Conservation (phyloP, 805 yeast genomes). For the Spathaspora sp. region DNA sequence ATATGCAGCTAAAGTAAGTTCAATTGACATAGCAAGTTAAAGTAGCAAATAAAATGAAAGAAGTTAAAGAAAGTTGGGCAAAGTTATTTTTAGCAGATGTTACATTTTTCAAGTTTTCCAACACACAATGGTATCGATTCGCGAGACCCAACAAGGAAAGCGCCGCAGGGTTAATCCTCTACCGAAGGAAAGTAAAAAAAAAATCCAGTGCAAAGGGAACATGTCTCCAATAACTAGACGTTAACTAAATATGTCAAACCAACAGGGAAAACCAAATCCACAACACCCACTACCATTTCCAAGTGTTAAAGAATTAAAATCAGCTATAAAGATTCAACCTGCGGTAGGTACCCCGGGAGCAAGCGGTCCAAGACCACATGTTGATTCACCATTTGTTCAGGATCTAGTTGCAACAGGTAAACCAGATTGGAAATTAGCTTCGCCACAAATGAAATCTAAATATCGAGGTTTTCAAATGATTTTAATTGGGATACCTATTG, state of each 20-base stretch:
- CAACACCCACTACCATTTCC: background rate
- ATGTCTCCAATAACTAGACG: no score
- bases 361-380: conserved; percentile 9
- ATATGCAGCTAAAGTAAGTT: conserved; percentile 3
- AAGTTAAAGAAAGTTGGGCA: background rate
- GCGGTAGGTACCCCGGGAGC: background rate
- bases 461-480: conserved; percentile 37
- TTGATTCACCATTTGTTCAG: conserved; percentile 28
- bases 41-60: background rate
- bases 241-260: conserved; percentile 16
- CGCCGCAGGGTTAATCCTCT: background rate
- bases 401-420: conserved; percentile 37
- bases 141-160: background rate
- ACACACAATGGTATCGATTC: background rate
- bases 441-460: conserved; percentile 30
- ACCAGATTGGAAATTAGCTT: conserved; percentile 44
- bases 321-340: conserved; percentile 1
- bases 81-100: background rate
- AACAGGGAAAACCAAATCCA: background rate
- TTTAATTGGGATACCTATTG: conserved; percentile 34
- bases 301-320: background rate
- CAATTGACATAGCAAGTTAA: conserved; percentile 6
- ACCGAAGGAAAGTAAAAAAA: no score
- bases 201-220: background rate
- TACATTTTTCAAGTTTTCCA: background rate